Evolutionary conservation across 805 yeast species (phyloP).

Genomic region (Candida adriatica): DNA sequence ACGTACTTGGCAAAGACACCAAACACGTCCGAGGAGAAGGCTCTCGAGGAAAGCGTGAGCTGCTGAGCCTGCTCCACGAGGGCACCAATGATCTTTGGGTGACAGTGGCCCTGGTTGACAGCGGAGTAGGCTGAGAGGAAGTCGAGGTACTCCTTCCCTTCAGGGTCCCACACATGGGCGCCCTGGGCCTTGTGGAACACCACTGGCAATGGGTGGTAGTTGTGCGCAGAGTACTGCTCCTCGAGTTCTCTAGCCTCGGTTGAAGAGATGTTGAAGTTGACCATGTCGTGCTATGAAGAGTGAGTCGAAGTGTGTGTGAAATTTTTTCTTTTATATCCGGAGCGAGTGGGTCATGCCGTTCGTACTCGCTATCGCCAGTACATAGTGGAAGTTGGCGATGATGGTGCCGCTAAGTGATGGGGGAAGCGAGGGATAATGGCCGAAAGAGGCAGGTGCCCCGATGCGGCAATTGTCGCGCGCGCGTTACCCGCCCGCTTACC

Average conservation of each 20-base stretch:
- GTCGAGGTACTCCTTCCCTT: conserved; percentile 89
- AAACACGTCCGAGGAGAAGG: conserved; percentile 84
- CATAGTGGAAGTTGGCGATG: conserved; percentile 17
- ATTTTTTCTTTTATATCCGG: neutral
- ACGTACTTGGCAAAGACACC: conserved; percentile 82
- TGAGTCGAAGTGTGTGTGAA: neutral
- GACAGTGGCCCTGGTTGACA: conserved; percentile 97
- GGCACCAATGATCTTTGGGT: conserved; percentile 84
- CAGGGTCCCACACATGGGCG: conserved; percentile 97
- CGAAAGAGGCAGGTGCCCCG: no score
- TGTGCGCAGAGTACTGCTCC: conserved; percentile 83
- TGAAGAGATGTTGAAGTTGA: conserved; percentile 48
- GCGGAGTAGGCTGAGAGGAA: conserved; percentile 94
- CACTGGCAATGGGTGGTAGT: conserved; percentile 95
- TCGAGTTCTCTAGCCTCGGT: conserved; percentile 62
- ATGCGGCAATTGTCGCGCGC: no score
- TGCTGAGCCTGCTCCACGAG: conserved; percentile 79
- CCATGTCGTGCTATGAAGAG: conserved; percentile 5
- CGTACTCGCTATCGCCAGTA: conserved; percentile 20
- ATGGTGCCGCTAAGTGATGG: conserved; percentile 20
- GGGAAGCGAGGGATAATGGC: conserved; percentile 19
- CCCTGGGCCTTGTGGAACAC: conserved; percentile 84
- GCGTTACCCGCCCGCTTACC: conserved; percentile 1
- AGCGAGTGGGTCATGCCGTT: conserved; percentile 3
- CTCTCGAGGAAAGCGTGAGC: conserved; percentile 84